Conservation (phyloP, 2,329 filamentous ascomycete genomes). For the Chrysoporthe deuterocubensis region DNA sequence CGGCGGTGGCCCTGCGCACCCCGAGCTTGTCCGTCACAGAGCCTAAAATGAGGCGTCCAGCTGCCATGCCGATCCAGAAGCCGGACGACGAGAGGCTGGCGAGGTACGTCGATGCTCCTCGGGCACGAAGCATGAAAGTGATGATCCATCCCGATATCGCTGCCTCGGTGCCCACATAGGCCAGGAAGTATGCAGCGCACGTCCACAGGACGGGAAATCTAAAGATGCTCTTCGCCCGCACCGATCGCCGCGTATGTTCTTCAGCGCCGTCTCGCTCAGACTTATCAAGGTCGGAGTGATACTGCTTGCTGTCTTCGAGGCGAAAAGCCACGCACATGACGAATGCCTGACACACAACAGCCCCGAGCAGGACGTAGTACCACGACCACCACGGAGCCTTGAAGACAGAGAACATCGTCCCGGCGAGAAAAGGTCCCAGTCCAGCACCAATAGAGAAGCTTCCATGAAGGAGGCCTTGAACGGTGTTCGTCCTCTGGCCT, state of each 20-base stretch:
- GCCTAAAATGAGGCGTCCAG: constrained; percentile 42
- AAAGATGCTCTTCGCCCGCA: constrained; percentile 35
- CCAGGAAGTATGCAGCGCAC: constrained; percentile 47
- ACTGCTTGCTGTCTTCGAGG: constrained; percentile 38
- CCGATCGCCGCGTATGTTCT: neutral
- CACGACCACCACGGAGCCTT: constrained; percentile 42
- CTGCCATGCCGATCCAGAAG: constrained; percentile 50
- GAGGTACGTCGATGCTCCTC: constrained; percentile 40
- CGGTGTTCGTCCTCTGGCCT: constrained; percentile 40
- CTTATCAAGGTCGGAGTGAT: constrained; percentile 32
- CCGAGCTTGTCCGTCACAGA: constrained; percentile 39
- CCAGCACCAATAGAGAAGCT: constrained; percentile 45
- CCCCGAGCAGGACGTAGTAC: constrained; percentile 43
- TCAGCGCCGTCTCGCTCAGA: neutral
- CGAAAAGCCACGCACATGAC: constrained; percentile 43
- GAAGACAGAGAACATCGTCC: constrained; percentile 36
- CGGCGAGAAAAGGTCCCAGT: constrained; percentile 41
- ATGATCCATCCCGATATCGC: constrained; percentile 52
- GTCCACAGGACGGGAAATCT: constrained; percentile 43
- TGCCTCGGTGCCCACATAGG: constrained; percentile 49
- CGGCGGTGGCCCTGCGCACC: constrained; percentile 33
- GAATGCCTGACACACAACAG: constrained; percentile 20
- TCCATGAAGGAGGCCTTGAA: constrained; percentile 46
- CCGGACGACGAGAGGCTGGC: constrained; percentile 47
- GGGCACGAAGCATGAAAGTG: constrained; percentile 48